phyloP scores from a whole-genome alignment of 2,329 filamentous ascomycete genomes.

The Colletotrichum brevisporum region DNA sequence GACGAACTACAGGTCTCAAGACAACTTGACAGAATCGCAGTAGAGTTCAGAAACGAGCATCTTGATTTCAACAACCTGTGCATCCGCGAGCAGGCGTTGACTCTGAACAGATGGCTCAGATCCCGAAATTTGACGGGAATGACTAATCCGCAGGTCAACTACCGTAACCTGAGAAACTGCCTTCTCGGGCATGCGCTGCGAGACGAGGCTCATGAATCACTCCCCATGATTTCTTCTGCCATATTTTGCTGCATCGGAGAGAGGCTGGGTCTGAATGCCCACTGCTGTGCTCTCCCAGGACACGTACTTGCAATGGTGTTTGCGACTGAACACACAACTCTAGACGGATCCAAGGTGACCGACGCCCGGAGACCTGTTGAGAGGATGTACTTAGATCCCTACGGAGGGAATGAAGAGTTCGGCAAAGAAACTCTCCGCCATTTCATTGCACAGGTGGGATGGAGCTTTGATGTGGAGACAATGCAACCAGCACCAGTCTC shows the following conservation, averaged over 20 bases:
- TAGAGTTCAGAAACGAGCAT: constrained; percentile 66
- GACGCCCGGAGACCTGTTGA: constrained; percentile 45
- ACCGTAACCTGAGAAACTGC: constrained; percentile 87
- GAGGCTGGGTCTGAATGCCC: constrained; percentile 80
- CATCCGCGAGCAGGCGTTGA: constrained; percentile 76
- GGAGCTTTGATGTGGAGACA: constrained; percentile 62
- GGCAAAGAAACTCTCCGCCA: constrained; percentile 69
- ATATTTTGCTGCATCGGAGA: constrained; percentile 88
- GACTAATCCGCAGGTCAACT: constrained; percentile 73
- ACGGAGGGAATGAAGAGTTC: constrained; percentile 78
- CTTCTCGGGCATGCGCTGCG: constrained; percentile 87
- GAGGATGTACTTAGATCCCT: constrained; percentile 89
- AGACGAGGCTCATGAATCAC: constrained; percentile 79
- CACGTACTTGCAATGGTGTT: constrained; percentile 88
- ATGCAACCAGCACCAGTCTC: constrained; percentile 75
- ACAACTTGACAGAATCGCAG: constrained; percentile 76
- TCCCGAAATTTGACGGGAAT: constrained; percentile 79
- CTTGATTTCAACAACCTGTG: constrained; percentile 69
- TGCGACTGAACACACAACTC: constrained; percentile 69
- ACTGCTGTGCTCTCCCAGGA: constrained; percentile 84
- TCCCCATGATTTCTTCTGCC: constrained; percentile 87
- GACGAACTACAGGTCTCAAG: constrained; percentile 64
- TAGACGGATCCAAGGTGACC: constrained; percentile 66
- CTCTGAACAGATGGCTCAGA: constrained; percentile 79
- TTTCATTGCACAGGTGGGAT: constrained; percentile 67